These are phyloP conservation scores for Fusarium brevicatenulatum DNA, from an alignment of 2,329 filamentous ascomycete genomes.

Conservation along the genomic window DNA sequence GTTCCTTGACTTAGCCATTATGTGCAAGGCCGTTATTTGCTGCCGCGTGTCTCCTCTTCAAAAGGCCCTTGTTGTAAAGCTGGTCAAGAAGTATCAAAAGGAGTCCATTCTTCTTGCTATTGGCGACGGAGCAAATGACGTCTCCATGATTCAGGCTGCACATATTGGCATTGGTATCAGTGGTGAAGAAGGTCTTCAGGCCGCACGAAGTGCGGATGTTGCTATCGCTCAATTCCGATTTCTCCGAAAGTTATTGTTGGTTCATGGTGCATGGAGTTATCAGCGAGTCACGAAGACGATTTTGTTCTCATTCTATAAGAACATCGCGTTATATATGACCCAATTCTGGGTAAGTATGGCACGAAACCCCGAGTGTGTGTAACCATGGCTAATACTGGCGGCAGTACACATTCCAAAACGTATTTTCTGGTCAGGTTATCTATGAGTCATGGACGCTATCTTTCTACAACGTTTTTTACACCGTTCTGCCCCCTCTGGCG, in stretches of 20 bases:
- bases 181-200: conserved; percentile 95
- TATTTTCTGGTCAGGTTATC: conserved; percentile 96
- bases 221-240: conserved; percentile 96
- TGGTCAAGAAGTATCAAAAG: conserved; percentile 91
- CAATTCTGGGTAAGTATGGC: conserved; percentile 89
- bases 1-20: conserved; percentile 90
- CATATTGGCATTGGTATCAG: conserved; percentile 98
- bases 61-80: conserved; percentile 96
- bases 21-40: conserved; percentile 99
- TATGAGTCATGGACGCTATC: conserved; percentile 99
- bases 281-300: conserved; percentile 97
- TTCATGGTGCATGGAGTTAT: conserved; percentile 98
- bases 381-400: conserved; percentile 31
- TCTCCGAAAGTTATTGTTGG: conserved; percentile 90
- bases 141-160: conserved; percentile 99
- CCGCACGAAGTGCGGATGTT: conserved; percentile 93
- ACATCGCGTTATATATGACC: conserved; percentile 98
- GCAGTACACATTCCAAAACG: conserved; percentile 96
- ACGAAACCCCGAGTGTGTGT: background rate
- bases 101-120: conserved; percentile 94
- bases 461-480: conserved; percentile 99
- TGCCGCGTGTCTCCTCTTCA: conserved; percentile 96
- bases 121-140: conserved; percentile 97
- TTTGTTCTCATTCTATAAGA: conserved; percentile 99
- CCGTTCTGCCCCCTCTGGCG: conserved; percentile 89